A percentile compares a stretch with the other conserved stretches of the same genome.
Evolutionary conservation across 306 rosid genomes (phyloP).

Genomic region (Mimosa bimucronata): DNA sequence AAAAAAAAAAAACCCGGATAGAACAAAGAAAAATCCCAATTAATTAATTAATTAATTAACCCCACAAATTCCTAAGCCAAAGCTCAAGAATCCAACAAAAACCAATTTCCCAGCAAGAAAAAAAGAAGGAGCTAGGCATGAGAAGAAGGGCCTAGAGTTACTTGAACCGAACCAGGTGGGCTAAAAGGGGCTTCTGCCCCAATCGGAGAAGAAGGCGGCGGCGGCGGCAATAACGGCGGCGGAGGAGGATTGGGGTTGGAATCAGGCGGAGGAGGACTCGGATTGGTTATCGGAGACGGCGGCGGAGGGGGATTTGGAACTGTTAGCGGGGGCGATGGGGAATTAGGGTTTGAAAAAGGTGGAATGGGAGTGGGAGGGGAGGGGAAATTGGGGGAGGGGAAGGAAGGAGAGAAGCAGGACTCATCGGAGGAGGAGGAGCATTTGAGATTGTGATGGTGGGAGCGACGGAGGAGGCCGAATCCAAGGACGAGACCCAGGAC

Average conservation of each 20-base stretch:
- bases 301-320: slow-evolving; percentile 38
- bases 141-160: slow-evolving; percentile 60
- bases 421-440: slow-evolving; percentile 68
- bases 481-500: slow-evolving; percentile 75
- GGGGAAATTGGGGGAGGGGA: slow-evolving; percentile 43
- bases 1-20: neutral
- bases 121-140: slow-evolving; percentile 46
- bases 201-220: slow-evolving; percentile 42
- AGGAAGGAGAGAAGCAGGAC: slow-evolving; percentile 57
- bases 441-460: slow-evolving; percentile 46
- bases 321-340: slow-evolving; percentile 16
- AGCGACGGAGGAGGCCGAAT: slow-evolving; percentile 61
- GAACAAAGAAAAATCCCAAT: neutral
- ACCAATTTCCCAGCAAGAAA: slow-evolving; percentile 6
- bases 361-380: too few relatives aligned
- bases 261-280: slow-evolving; percentile 52
- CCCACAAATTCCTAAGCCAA: slow-evolving; percentile 20
- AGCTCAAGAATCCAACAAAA: slow-evolving; percentile 22
- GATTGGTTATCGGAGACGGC: slow-evolving; percentile 33
- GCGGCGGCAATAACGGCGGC: slow-evolving; percentile 34
- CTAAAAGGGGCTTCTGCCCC: slow-evolving; percentile 56
- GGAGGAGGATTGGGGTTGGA: slow-evolving; percentile 32
- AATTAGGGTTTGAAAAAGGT: too few relatives aligned
- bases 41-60: neutral
- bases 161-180: slow-evolving; percentile 52